Evolutionary conservation across 192 early-diverging fungal genomes (phyloP).

Genomic region (Backusella psychrophila): DNA sequence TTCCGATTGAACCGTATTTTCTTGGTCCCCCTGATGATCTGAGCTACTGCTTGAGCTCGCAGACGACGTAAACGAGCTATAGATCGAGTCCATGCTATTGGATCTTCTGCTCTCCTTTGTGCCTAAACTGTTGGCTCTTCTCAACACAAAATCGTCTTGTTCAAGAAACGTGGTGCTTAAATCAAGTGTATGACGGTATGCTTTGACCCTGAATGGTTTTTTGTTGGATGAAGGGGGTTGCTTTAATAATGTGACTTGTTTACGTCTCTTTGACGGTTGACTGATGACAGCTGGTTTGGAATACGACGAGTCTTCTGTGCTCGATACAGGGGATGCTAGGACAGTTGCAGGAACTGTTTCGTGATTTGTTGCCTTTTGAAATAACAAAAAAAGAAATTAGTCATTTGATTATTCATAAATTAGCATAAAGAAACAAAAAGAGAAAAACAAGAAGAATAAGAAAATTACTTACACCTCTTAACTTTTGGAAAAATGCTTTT

Average conservation of each 20-base stretch:
- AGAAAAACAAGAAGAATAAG: background rate
- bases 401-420: slow-evolving; percentile 2
- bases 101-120: background rate
- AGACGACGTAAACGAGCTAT: background rate
- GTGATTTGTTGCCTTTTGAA: background rate
- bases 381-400: background rate
- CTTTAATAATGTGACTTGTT: background rate
- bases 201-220: background rate
- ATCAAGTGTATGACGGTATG: slow-evolving; percentile 2
- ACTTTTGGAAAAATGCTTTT: background rate
- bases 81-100: slow-evolving; percentile 3
- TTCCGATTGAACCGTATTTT: background rate
- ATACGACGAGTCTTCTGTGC: slow-evolving; percentile 1
- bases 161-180: background rate
- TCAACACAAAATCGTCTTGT: background rate
- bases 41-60: background rate
- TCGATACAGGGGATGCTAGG: background rate
- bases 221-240: background rate
- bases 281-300: background rate
- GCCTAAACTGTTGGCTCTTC: slow-evolving; percentile 5
- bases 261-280: background rate
- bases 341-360: background rate
- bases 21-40: background rate
- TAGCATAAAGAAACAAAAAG: background rate
- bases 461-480: slow-evolving; percentile 3